These are phyloP conservation scores for Paragyromitra xinjiangensis DNA, from an alignment of 495 filamentous ascomycete genomes.

Conservation along the genomic window DNA sequence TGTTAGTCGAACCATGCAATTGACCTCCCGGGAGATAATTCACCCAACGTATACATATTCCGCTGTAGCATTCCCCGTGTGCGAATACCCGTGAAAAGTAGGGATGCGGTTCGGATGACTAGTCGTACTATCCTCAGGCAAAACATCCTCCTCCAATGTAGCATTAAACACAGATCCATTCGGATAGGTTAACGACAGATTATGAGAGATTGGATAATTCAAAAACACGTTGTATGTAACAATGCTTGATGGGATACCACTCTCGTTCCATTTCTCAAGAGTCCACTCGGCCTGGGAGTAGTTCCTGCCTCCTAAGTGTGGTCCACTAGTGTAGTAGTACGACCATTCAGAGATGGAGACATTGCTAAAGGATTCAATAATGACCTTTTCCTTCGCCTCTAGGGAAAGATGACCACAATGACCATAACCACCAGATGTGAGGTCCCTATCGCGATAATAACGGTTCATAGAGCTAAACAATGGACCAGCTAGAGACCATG, in stretches of 20 bases:
- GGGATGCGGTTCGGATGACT: conserved; percentile 78
- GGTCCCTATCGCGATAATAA: not conserved
- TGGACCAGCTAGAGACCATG: not conserved
- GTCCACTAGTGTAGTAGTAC: conserved; percentile 85
- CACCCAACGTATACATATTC: conserved; percentile 62
- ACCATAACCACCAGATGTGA: not conserved
- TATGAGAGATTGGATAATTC: conserved; percentile 73
- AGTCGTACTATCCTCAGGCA: conserved; percentile 84
- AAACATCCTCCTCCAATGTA: conserved; percentile 80
- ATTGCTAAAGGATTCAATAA: conserved; percentile 41
- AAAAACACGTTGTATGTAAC: conserved; percentile 87
- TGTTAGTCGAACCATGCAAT: conserved; percentile 1
- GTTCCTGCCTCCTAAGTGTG: conserved; percentile 91
- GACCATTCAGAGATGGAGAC: conserved; percentile 73
- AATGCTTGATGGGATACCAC: conserved; percentile 77
- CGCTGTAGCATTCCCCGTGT: conserved; percentile 82
- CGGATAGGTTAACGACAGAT: conserved; percentile 37
- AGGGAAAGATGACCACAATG: conserved; percentile 11
- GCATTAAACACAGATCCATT: conserved; percentile 76
- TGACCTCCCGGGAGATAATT: not conserved
- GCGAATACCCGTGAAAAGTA: conserved; percentile 93
- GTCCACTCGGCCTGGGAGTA: conserved; percentile 88
- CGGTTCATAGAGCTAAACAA: not conserved
- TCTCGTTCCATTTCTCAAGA: conserved; percentile 81
- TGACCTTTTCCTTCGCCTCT: conserved; percentile 27